Evolutionary conservation across 257 asterid species (phyloP), one percentile per base, ranked within the genome.

Genomic region (Solanum ossicruentum): DNA sequence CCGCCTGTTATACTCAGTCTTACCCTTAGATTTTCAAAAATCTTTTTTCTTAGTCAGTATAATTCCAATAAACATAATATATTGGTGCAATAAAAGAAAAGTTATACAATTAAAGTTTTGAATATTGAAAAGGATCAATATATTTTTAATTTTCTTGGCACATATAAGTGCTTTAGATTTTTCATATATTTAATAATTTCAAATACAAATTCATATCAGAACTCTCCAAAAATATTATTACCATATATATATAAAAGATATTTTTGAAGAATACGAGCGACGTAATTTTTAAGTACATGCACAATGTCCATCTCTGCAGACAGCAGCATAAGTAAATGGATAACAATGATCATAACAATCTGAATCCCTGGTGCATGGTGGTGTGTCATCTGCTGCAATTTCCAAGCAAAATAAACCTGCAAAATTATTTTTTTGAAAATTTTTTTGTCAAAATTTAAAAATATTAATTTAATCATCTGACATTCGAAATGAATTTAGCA

Each of bases 401-500:
- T 21, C 54, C 5, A 41, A 70, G 79, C 79, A 70, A 70, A 70
- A 18, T 28, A 70, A 70, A 18, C 79, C 79, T 70, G 23, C 54
- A 39, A 70, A 67, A 32, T 67, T 23, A 57, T 57, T 52, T 26
- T 26, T 26, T 26, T 26, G 28, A 26, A 26, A 26, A 26, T 1
- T 1, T 26, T 26, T 2, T 26, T 26, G 28, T 26, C 28, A 26
- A 26, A 26, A 26, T 26, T 26, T 26, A 26, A 26, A 26, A 26
- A 26, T 26, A 26, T 26, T 28, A 28, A 28, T 10, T 67, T 67
- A 67, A 67, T 67, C 21, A 67, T 67, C n/a, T 67, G 7, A 36
- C 4, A 16, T 67, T 16, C 3, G 10, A 69, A 69, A 69, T 69
- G 1, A 36, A 16, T 67, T 69, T 28, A 4, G 4, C 51, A 39